Base-by-base conservation (phyloP, 176 grass and related monocot species). In the Hordeum marinum region DNA sequence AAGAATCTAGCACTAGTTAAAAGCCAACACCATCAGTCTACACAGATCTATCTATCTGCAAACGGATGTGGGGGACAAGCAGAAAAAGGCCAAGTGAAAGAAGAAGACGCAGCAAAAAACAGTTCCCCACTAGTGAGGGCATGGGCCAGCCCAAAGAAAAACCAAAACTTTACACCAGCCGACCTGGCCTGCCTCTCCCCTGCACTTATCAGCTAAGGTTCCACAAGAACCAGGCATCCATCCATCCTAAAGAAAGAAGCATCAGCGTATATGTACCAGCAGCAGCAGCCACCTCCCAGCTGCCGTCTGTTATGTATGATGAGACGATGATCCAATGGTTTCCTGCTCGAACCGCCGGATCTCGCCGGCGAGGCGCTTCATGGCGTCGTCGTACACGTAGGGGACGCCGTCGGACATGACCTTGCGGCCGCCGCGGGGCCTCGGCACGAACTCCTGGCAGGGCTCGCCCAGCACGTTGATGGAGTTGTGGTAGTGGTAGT, bases 401-500 rank as follows among this genome's bases (percentile, higher is more conserved):
- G 90, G 92, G 25, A 82, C 80, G 9, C 89, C 91, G 20, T 97
- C 86, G 9, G 93, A 93, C 90, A 68, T 84, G 11, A 86, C 75
- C 64, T 76, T 91, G 34, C 89, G 81, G 9, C 88, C 86, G 4
- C 77, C 69, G 5, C 29, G 20, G 0, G 95, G 90, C 26, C 85
- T 9, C 0, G 86, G 79, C 15, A 94, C 86, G 6, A 94, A 92
- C 18, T 94, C 88, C 13, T 62, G 78, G 79, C 95, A 97, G 1
- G 92, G 92, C 82, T 97, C 95, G 3, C 90, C 95, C 36, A 97
- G 52, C 13, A 94, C 89, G 9, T 94, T 94, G 81, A 97, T 97
- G 27, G 92, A 91, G 80, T 90, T 88, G 76, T 97, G 95, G 32
- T 94, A 97, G 41, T 97, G 95, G 69, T 94, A 97, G 86, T 97